Evolutionary conservation across 768 basidiomycete genomes (phyloP).

Genomic region (Cytidiella melzeri): DNA sequence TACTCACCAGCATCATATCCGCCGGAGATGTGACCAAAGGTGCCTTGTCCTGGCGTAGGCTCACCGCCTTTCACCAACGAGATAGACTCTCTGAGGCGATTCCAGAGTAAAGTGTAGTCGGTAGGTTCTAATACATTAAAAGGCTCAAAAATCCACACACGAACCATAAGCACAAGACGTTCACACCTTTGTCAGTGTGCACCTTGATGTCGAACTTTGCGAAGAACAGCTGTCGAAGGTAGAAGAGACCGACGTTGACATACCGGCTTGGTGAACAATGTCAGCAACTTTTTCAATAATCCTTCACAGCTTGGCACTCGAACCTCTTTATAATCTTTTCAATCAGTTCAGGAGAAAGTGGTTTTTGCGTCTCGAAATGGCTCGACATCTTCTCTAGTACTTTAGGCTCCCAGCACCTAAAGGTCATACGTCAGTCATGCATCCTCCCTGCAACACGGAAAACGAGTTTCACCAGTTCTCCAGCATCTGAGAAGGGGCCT

Average conservation of each 20-base stretch:
- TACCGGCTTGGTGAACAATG: constrained; percentile 36
- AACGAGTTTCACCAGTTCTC: constrained; percentile 87
- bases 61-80: constrained; percentile 62
- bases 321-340: constrained; percentile 76
- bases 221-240: constrained; percentile 81
- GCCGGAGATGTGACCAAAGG: constrained; percentile 73
- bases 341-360: constrained; percentile 67
- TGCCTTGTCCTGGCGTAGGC: constrained; percentile 61
- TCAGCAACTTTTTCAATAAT: neutral
- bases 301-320: no score
- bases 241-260: constrained; percentile 77
- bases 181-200: constrained; percentile 61
- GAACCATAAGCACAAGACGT: neutral
- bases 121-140: constrained; percentile 37
- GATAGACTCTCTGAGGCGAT: constrained; percentile 58
- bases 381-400: constrained; percentile 74
- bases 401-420: constrained; percentile 75
- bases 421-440: neutral
- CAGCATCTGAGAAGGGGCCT: constrained; percentile 89
- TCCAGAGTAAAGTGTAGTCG: constrained; percentile 81
- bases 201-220: constrained; percentile 74
- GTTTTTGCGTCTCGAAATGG: constrained; percentile 71
- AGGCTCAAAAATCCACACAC: neutral
- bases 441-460: neutral
- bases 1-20: constrained; percentile 53